Evolutionary conservation across 2,329 filamentous ascomycete species (phyloP), one percentile per base, ranked within the genome.

Genomic region (Exophiala spinifera): DNA sequence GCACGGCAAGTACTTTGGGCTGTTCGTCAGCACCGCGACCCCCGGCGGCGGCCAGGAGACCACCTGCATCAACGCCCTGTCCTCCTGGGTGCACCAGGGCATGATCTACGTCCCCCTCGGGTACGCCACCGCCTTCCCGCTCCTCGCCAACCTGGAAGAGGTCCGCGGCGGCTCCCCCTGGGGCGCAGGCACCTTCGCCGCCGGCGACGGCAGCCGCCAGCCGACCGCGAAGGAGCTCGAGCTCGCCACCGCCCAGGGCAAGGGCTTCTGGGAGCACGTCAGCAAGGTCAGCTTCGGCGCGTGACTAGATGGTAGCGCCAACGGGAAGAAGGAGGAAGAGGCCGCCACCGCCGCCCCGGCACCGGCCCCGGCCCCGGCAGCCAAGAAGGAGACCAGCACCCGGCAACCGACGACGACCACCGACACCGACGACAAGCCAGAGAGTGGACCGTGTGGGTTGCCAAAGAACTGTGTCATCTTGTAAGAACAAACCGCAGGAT

Each of bases 61-160:
- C 53, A 99, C 94, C 45, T 86, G 82, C 64, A 76, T 96, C 61
- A 79, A 86, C 31, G 77, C 86, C 70, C 84, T 97, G 83, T 90
- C 86, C 68, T 97, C 92, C 15, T 79, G 97, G 51, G 73, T 86
- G 57, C 94, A 97, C 77, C 94, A 97, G 79, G 94, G 94, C 67
- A 87, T 97, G 76, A 87, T 94, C 79, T 97, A 87, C 72, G 91
- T 97, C n/a, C 94, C 94, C 46, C 80, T 97, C 51, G 94, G 94
- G 52, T 97, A 95, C 80, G 86, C 88, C 75, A 88, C 86, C 66
- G 76, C 84, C 46, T 96, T 96, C 69, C 70, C 69, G 56, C 74
- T 84, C 61, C 74, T 96, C 62, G 70, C 85, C 62, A 86, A 91
- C 74, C 72, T 96, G 33, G 69, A 69, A 25, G 91, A 96, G 79